Conservation (phyloP, 2,329 filamentous ascomycete species). For the Paecilomyces variotii region DNA sequence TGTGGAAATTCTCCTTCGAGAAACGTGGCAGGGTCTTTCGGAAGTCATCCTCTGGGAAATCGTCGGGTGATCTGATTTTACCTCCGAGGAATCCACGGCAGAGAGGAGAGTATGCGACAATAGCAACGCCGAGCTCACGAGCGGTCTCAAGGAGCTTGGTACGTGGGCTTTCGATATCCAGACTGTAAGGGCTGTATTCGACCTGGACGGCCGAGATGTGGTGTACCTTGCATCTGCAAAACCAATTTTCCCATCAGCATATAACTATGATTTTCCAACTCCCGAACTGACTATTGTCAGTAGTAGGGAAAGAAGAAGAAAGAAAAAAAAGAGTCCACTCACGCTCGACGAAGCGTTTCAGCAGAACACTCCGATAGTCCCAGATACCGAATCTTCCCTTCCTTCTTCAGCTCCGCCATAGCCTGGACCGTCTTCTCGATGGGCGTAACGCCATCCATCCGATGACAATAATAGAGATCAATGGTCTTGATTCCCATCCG, state of each 20-base stretch:
- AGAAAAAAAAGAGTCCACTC: neutral
- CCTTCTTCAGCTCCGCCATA: slow-evolving; percentile 35
- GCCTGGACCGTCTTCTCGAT: slow-evolving; percentile 30
- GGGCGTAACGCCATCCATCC: slow-evolving; percentile 27
- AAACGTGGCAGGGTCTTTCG: slow-evolving; percentile 43
- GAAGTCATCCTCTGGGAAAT: slow-evolving; percentile 38
- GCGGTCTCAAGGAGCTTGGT: slow-evolving; percentile 35
- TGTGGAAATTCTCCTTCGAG: slow-evolving; percentile 46
- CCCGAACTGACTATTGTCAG: neutral
- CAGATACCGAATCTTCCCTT: slow-evolving; percentile 44
- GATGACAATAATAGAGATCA: slow-evolving; percentile 40
- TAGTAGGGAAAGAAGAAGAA: neutral
- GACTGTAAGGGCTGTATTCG: slow-evolving; percentile 42
- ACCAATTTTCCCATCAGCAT: neutral
- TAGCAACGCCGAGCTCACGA: slow-evolving; percentile 37
- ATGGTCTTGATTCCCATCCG: slow-evolving; percentile 29
- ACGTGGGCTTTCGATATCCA: slow-evolving; percentile 38
- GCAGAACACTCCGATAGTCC: slow-evolving; percentile 42
- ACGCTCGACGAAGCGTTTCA: slow-evolving; percentile 40
- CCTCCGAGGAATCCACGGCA: slow-evolving; percentile 24
- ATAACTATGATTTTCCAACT: neutral
- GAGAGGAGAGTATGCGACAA: slow-evolving; percentile 33
- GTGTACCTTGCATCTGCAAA: slow-evolving; percentile 26
- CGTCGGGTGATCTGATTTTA: slow-evolving; percentile 27
- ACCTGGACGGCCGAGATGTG: slow-evolving; percentile 45